Percentiles rank a stretch among this genome's conserved stretches.
Conservation (phyloP, 805 yeast species). For the Ogataea nitratoaversa region DNA sequence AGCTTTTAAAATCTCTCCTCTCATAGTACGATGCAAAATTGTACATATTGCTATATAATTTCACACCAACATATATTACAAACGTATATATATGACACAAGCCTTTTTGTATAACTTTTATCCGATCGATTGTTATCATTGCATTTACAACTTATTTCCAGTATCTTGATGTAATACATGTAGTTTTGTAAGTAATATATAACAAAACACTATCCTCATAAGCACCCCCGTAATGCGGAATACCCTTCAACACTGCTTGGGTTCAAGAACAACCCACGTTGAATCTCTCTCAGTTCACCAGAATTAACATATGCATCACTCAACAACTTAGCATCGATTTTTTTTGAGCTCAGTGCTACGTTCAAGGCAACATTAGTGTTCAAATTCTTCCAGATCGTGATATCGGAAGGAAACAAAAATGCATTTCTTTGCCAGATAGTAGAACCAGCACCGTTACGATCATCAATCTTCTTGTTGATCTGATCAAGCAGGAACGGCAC, state of each 20-base stretch:
- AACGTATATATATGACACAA: too few relatives aligned
- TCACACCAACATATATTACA: too few relatives aligned
- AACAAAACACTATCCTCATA: neutral
- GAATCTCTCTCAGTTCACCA: conserved; percentile 51
- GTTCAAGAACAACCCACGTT: conserved; percentile 61
- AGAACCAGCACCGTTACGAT: conserved; percentile 14
- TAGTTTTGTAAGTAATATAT: too few relatives aligned
- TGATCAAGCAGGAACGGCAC: conserved; percentile 58
- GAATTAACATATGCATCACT: conserved; percentile 47
- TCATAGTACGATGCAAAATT: neutral
- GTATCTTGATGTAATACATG: too few relatives aligned
- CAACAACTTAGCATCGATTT: conserved; percentile 47
- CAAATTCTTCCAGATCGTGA: conserved; percentile 65
- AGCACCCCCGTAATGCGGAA: conserved; percentile 13
- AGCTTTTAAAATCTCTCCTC: neutral
- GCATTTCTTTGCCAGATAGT: conserved; percentile 66
- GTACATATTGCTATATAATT: too few relatives aligned
- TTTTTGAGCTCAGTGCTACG: conserved; percentile 49
- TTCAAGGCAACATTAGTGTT: conserved; percentile 52
- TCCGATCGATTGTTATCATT: too few relatives aligned
- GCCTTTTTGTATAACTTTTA: too few relatives aligned
- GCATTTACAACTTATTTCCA: too few relatives aligned
- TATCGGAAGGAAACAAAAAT: conserved; percentile 68
- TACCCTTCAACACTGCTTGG: conserved; percentile 45
- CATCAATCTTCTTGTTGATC: conserved; percentile 41